phyloP scores from a whole-genome alignment of 108 stramenopile genomes.

The Bacterosira constricta region DNA sequence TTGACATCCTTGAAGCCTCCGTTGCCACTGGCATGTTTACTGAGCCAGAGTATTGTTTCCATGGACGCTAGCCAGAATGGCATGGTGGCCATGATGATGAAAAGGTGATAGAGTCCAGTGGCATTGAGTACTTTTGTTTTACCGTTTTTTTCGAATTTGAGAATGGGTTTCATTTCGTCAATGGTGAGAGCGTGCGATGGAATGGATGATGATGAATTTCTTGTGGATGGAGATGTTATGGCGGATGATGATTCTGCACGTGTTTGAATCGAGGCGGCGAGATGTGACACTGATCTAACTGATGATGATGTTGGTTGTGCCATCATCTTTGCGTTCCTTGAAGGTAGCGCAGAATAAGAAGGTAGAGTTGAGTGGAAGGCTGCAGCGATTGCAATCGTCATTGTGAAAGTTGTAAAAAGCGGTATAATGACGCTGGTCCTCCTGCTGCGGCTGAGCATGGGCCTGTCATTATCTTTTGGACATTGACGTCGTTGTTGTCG shows the following conservation, averaged over 20 bases:
- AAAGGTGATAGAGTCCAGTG: slow-evolving; percentile 55
- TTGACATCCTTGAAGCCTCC: slow-evolving; percentile 69
- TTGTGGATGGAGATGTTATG: neutral
- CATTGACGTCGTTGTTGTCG: neutral
- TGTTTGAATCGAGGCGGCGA: neutral
- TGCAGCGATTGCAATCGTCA: too few species aligned
- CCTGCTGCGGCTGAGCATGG: neutral
- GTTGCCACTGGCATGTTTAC: slow-evolving; percentile 37
- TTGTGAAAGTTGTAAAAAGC: too few species aligned
- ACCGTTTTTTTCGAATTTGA: slow-evolving; percentile 31
- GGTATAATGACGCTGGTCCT: neutral
- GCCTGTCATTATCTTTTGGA: neutral
- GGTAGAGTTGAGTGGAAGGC: neutral
- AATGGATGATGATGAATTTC: neutral
- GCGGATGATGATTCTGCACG: neutral
- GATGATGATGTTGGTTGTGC: neutral
- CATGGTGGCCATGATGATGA: slow-evolving; percentile 54
- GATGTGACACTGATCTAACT: neutral
- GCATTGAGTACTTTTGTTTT: slow-evolving; percentile 66
- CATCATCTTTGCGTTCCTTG: neutral
- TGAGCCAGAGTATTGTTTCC: slow-evolving; percentile 37
- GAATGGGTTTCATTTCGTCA: slow-evolving; percentile 38
- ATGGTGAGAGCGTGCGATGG: slow-evolving; percentile 38
- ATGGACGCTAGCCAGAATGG: slow-evolving; percentile 70
- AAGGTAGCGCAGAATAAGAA: neutral